Percentiles rank a stretch among this genome's conserved stretches.
Evolutionary conservation across 495 filamentous ascomycete species (phyloP).

Genomic region (Hypoxylon fragiforme): DNA sequence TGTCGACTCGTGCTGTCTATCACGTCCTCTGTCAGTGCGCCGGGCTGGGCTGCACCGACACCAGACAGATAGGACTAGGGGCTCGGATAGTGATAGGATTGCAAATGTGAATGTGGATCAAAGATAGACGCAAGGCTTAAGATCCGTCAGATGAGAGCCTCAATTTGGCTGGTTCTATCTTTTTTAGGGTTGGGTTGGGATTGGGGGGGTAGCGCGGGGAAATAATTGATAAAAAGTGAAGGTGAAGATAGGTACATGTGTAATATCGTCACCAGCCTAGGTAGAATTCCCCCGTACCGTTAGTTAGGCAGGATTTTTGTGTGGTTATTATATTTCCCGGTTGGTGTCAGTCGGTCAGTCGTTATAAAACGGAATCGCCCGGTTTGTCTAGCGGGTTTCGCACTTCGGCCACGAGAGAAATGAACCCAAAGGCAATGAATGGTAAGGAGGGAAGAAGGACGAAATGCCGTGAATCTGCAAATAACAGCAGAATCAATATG

Average conservation of each 20-base stretch:
- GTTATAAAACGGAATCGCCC: background rate
- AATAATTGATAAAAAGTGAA: background rate
- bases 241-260: too few species aligned
- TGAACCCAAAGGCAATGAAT: background rate
- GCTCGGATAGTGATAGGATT: background rate
- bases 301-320: background rate
- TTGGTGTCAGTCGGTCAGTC: constrained; percentile 10
- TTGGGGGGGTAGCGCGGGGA: background rate
- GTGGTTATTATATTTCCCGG: constrained; percentile 1
- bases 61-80: constrained; percentile 4
- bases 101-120: constrained; percentile 1
- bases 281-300: constrained; percentile 1
- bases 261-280: constrained; percentile 17
- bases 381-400: constrained; percentile 3
- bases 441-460: background rate
- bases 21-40: constrained; percentile 46
- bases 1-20: constrained; percentile 54
- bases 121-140: background rate
- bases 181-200: background rate
- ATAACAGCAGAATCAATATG: background rate
- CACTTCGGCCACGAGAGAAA: background rate
- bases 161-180: too few species aligned
- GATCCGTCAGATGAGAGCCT: constrained; percentile 27
- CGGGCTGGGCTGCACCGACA: constrained; percentile 28
- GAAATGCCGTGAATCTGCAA: constrained; percentile 7